A percentile compares a stretch with the other conserved stretches of the same genome.
Evolutionary conservation across 163 green algal species (phyloP).

Genomic region (Chlamydomonas reinhardtii): DNA sequence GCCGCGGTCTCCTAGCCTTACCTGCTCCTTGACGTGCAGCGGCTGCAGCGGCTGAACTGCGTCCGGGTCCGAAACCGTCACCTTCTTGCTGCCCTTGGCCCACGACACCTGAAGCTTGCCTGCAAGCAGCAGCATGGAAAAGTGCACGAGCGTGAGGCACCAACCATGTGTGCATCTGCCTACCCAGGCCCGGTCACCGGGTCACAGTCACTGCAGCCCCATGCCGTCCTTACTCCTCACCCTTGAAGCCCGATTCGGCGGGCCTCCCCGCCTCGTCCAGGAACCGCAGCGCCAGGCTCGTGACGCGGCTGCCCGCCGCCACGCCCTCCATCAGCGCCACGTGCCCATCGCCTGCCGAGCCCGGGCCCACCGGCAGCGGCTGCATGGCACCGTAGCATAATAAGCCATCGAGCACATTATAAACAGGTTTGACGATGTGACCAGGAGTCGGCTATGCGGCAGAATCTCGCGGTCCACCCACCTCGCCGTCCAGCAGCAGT

Average conservation of each 20-base stretch:
- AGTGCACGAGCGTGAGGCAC: no score
- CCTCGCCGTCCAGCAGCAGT: slow-evolving; percentile 57
- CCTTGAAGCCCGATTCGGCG: slow-evolving; percentile 42
- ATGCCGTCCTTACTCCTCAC: no score
- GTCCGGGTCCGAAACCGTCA: slow-evolving; percentile 55
- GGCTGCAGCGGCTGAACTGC: slow-evolving; percentile 63
- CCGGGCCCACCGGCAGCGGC: slow-evolving; percentile 5
- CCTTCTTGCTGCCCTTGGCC: slow-evolving; percentile 68
- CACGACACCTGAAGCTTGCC: slow-evolving; percentile 77
- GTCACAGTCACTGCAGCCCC: no score
- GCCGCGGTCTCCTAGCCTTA: background rate
- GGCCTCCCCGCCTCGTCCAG: slow-evolving; percentile 67
- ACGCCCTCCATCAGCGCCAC: slow-evolving; percentile 51
- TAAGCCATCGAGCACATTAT: no score
- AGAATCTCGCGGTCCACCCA: background rate
- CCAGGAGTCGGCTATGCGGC: no score
- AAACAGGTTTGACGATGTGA: no score
- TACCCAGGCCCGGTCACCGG: no score
- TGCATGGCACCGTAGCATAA: background rate
- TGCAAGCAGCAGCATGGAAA: background rate
- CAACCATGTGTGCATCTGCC: no score
- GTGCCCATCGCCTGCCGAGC: background rate
- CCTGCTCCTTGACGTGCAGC: slow-evolving; percentile 55
- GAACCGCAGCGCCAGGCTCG: slow-evolving; percentile 61
- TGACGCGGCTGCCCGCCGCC: slow-evolving; percentile 53